Conservation (phyloP, 2,329 filamentous ascomycete species). For the Fusarium napiforme region DNA sequence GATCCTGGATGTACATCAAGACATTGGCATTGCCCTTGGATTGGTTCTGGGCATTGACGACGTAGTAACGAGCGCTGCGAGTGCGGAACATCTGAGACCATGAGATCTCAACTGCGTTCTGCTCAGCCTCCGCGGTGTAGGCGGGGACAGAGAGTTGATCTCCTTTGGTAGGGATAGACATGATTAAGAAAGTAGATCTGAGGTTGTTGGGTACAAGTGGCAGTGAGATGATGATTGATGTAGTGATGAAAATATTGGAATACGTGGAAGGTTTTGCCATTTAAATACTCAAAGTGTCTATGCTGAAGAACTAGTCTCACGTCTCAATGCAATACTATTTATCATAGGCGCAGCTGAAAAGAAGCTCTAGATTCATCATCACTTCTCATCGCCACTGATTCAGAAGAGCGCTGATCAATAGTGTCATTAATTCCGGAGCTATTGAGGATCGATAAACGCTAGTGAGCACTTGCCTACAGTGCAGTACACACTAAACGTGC, state of each 20-base stretch:
- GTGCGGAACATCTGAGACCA: conserved; percentile 27
- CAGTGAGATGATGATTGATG: neutral
- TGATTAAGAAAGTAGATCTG: neutral
- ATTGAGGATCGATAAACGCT: neutral
- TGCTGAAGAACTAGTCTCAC: neutral
- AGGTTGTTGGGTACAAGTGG: no score
- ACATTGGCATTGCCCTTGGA: conserved; percentile 19
- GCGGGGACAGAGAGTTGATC: conserved; percentile 18
- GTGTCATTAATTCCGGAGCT: neutral
- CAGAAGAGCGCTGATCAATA: neutral
- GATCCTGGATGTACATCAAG: conserved; percentile 28
- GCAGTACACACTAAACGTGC: neutral
- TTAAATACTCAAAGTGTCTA: neutral
- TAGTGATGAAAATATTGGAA: fast-evolving
- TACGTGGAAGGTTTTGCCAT: fast-evolving
- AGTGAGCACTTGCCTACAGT: neutral
- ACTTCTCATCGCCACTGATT: neutral
- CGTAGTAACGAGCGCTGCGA: conserved; percentile 24
- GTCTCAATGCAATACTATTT: neutral
- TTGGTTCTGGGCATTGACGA: conserved; percentile 24
- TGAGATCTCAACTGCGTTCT: conserved; percentile 10
- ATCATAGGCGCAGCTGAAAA: neutral
- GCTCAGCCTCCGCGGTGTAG: conserved; percentile 19
- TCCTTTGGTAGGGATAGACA: conserved; percentile 23
- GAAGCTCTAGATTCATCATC: neutral